Evolutionary conservation across 2,329 filamentous ascomycete species (phyloP).

Genomic region (Fusarium azukiicola): DNA sequence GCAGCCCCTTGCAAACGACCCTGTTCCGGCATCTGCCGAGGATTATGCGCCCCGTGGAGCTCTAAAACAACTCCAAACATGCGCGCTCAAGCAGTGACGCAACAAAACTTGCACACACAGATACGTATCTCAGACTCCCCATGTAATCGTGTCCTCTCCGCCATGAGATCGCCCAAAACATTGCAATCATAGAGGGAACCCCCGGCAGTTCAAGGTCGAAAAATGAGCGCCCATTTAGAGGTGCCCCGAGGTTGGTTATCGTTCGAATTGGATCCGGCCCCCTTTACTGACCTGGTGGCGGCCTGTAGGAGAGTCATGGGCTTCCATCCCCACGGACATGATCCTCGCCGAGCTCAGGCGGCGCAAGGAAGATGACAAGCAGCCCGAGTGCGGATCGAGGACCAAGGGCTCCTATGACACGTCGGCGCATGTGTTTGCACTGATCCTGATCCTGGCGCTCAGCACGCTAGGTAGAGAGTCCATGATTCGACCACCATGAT

Average conservation of each 20-base stretch:
- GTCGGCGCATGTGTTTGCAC: conserved; percentile 82
- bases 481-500: not conserved
- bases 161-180: conserved; percentile 49
- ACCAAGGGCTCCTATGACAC: conserved; percentile 81
- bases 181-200: conserved; percentile 43
- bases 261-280: conserved; percentile 17
- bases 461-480: conserved; percentile 77
- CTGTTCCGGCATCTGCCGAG: conserved; percentile 50
- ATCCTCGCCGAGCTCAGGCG: conserved; percentile 75
- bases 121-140: conserved; percentile 24
- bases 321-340: conserved; percentile 73
- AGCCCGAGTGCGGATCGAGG: conserved; percentile 75
- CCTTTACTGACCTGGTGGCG: conserved; percentile 46
- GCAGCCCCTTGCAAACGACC: conserved; percentile 25
- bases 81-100: conserved; percentile 50
- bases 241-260: conserved; percentile 45
- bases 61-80: conserved; percentile 50
- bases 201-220: conserved; percentile 35
- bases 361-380: conserved; percentile 66
- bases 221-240: conserved; percentile 46
- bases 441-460: conserved; percentile 82
- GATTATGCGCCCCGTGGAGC: conserved; percentile 50
- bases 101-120: conserved; percentile 43
- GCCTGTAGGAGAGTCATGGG: conserved; percentile 62
- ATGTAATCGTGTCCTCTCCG: conserved; percentile 53